A percentile compares a stretch with the other conserved stretches of the same genome.
Evolutionary conservation across 2,329 filamentous ascomycete species (phyloP).

Genomic region (Didymella keratinophila): DNA sequence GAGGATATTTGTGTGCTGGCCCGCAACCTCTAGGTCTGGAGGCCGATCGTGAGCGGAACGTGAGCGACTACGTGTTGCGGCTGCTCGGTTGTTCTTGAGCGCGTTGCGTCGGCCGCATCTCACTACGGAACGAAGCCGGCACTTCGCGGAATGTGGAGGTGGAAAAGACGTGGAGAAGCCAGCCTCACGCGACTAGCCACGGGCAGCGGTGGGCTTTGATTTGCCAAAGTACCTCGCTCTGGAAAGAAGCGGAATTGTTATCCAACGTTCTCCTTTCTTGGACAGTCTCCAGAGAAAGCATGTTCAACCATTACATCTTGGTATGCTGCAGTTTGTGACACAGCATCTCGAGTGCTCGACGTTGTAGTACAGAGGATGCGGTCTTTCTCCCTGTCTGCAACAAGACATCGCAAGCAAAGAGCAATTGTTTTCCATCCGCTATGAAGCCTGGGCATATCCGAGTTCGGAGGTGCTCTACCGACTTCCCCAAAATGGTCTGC

Average conservation of each 20-base stretch:
- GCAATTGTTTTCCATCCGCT: background rate
- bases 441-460: background rate
- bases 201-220: background rate
- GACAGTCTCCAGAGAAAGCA: background rate
- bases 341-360: too few species aligned
- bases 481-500: background rate
- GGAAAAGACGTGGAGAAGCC: slow-evolving; percentile 8
- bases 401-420: background rate
- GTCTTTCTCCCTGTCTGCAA: too few species aligned
- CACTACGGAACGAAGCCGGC: slow-evolving; percentile 6
- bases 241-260: slow-evolving; percentile 16
- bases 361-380: too few species aligned
- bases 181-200: slow-evolving; percentile 4
- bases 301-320: too few species aligned
- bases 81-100: slow-evolving; percentile 22
- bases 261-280: background rate
- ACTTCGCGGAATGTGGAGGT: slow-evolving; percentile 16
- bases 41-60: background rate
- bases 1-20: background rate
- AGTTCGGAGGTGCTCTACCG: background rate
- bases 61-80: slow-evolving; percentile 4
- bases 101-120: slow-evolving; percentile 20
- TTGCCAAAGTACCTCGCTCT: slow-evolving; percentile 10
- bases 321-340: too few species aligned
- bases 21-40: background rate